Base-by-base conservation (phyloP, 2,329 filamentous ascomycete genomes). In the Zarea fungicola region DNA sequence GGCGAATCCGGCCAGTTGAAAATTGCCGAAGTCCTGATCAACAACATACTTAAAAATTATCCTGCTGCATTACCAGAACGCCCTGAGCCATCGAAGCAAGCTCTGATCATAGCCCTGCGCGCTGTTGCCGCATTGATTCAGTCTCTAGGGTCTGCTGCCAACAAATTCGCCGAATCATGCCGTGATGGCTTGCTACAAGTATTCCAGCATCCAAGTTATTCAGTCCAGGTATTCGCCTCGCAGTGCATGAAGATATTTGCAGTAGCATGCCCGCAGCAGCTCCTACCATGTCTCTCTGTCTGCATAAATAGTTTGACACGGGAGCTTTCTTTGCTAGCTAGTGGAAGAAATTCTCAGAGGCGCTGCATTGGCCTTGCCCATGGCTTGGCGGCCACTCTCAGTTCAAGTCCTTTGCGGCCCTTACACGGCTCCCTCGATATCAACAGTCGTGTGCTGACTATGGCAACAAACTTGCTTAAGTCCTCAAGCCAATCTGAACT, bases 381-480 rank as follows among this genome's bases (percentile, higher is more conserved):
- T 67, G 92, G 90, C 6, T 76, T 99, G 48, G 90, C 93, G 21
- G 89, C 92, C 11, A 86, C 93, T 52, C 77, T 99, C 45, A 96
- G 92, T 62, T 92, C 89, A 3, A 95, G 91, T 36, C 87, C 89
- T 10, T 73, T 86, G 28, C 89, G 95, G 53, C 92, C 93, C 1
- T 74, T 99, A 2, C 93, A 97, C 64, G 92, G 93, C 11, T 96
- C 93, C 1, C 86, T 97, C 2, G 93, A 99, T 61, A 88, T 97
- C 49, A 96, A 96, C 65, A 95, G 91, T 52, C 81, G 89, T 26
- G 88, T 97, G 11, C 77, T 97, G 50, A 87, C 88, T 7, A 90
- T 96, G 72, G 91, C 93, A 1, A 97, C 91, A 0, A 87, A 89
- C 32, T 74, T 99, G 23, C 77, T 99, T 32, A 99, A 99, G 66